These are phyloP conservation scores for Phylloboletellus chloephorus DNA, from an alignment of 1,284 basidiomycete species.

Conservation along the genomic window DNA sequence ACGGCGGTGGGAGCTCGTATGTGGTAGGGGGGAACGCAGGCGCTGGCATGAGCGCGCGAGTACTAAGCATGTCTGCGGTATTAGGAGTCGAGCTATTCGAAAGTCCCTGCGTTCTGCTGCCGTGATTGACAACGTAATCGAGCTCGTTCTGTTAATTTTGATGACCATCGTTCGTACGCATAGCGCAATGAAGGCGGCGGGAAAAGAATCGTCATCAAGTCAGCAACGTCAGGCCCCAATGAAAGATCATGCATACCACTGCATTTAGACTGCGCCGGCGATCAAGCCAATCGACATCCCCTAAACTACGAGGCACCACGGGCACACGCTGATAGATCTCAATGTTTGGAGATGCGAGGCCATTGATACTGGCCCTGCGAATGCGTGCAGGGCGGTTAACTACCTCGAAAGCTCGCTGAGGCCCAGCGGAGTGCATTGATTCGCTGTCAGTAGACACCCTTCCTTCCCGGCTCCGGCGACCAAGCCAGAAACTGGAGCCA, in stretches of 20 bases:
- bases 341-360: conserved; percentile 39
- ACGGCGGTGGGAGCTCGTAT: conserved; percentile 38
- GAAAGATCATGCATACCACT: conserved; percentile 46
- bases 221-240: conserved; percentile 14
- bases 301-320: conserved; percentile 46
- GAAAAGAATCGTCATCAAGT: conserved; percentile 13
- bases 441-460: conserved; percentile 47
- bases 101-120: conserved; percentile 44
- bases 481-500: conserved; percentile 41
- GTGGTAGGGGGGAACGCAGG: conserved; percentile 24
- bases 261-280: conserved; percentile 61
- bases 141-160: conserved; percentile 54
- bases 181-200: conserved; percentile 6
- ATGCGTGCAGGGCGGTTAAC: conserved; percentile 55
- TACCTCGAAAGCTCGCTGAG: conserved; percentile 61
- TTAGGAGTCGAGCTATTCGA: conserved; percentile 44
- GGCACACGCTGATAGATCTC: conserved; percentile 34
- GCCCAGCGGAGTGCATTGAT: conserved; percentile 39
- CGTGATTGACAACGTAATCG: conserved; percentile 45
- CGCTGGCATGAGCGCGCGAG: conserved; percentile 36
- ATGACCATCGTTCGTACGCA: conserved; percentile 10
- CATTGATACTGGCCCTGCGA: conserved; percentile 44
- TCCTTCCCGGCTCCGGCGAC: conserved; percentile 40
- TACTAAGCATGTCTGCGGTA: conserved; percentile 46
- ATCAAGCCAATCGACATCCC: conserved; percentile 71